phyloP scores from a whole-genome alignment of 2,329 filamentous ascomycete species.

The Beauveria bassiana region DNA sequence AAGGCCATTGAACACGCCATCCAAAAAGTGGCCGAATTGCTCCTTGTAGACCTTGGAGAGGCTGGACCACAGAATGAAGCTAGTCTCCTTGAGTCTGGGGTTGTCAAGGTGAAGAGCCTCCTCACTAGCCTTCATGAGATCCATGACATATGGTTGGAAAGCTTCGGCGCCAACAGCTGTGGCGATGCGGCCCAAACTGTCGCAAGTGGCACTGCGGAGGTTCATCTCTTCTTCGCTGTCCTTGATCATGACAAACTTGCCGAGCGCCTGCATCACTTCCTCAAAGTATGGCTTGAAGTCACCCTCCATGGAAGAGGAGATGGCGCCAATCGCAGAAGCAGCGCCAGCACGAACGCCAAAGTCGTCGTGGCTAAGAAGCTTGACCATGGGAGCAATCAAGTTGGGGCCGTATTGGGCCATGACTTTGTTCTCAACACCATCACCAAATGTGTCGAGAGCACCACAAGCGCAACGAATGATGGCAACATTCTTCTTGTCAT shows the following conservation, averaged over 20 bases:
- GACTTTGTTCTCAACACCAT: conserved; percentile 70
- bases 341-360: conserved; percentile 85
- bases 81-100: conserved; percentile 86
- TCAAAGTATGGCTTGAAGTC: conserved; percentile 89
- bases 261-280: conserved; percentile 82
- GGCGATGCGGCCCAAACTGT: conserved; percentile 90
- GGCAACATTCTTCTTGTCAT: conserved; percentile 68
- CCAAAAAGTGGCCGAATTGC: conserved; percentile 70
- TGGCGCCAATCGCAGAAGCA: conserved; percentile 81
- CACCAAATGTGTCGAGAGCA: conserved; percentile 84
- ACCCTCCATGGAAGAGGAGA: conserved; percentile 76
- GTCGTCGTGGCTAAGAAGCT: conserved; percentile 76
- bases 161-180: conserved; percentile 75
- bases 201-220: conserved; percentile 80
- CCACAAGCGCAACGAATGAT: conserved; percentile 87
- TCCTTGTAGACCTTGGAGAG: conserved; percentile 90
- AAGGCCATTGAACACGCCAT: conserved; percentile 70
- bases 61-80: conserved; percentile 93
- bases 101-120: conserved; percentile 85
- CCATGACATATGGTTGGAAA: conserved; percentile 86
- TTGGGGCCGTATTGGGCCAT: conserved; percentile 76
- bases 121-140: conserved; percentile 86
- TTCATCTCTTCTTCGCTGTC: conserved; percentile 85
- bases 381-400: conserved; percentile 77
- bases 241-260: conserved; percentile 76